Evolutionary conservation across 2,329 filamentous ascomycete genomes (phyloP), one percentile per base, ranked within the genome.

Genomic region (Arthrobotrys megalospora): DNA sequence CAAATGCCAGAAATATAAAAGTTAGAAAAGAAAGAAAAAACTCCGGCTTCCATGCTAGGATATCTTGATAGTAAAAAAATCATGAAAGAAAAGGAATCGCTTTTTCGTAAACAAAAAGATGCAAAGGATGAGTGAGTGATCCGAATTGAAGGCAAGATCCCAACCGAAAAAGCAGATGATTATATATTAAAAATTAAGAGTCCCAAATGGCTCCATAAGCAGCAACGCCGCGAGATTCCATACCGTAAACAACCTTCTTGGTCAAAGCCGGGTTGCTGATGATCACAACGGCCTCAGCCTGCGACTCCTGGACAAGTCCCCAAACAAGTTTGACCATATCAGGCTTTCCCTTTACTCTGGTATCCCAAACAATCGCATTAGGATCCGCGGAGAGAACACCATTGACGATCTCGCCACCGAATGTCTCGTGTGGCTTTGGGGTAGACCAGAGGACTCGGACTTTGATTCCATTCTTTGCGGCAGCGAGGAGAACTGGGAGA

Each of bases 131-230:
- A 60, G 11, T n/a, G 55, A 60, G 55, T 60, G 55, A 60, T 60
- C 16, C 11, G 55, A 60, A 60, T 41, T 19, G 55, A 60, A 60
- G 11, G 16, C 36, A 43, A 60, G 55, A 60, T 60, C 55, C 34
- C 24, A 60, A 41, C 19, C 55, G 36, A 60, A 60, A 55, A 48
- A 50, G 19, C 21, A 43, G 24, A 34, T 52, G 21, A 67, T 38
- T 43, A 21, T 21, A 60, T 41, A 28, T 41, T 53, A 71, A 47
- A 55, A 38, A 50, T 79, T 73, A 80, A 63, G 70, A 80, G 80
- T 85, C 84, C 82, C 83, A 85, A 52, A 85, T 83, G 34, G 83
- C 82, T 6, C 83, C 84, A 80, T 82, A 85, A 10, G 84, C 83
- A 28, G 83, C 81, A 34, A 85, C 80, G 0, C 84, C 84, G 43